Evolutionary conservation across 805 yeast genomes (phyloP).

Genomic region (Sugiyamaella chiloensis): DNA sequence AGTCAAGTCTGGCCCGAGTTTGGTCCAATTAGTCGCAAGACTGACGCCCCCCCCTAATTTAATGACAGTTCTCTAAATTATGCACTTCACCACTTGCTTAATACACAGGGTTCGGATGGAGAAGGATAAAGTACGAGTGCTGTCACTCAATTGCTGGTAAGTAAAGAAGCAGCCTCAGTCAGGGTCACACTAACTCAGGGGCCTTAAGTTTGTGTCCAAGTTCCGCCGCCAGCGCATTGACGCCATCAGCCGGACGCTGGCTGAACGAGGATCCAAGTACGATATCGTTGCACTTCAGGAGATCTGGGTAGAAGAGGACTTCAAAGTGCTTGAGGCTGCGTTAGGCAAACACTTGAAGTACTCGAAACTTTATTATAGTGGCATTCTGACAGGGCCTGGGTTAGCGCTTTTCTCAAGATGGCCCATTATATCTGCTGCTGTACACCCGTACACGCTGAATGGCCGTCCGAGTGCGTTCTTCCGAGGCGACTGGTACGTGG

Average conservation of each 20-base stretch:
- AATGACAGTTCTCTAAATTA: too few species aligned
- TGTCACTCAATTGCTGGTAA: conserved; percentile 36
- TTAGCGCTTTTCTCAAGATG: conserved; percentile 77
- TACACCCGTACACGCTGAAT: conserved; percentile 84
- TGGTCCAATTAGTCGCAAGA: too few species aligned
- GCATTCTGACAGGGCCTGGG: conserved; percentile 92
- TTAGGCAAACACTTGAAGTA: conserved; percentile 55
- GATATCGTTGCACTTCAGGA: conserved; percentile 94
- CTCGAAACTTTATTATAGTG: conserved; percentile 70
- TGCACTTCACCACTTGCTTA: too few species aligned
- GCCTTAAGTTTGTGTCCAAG: conserved; percentile 80
- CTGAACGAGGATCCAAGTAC: conserved; percentile 46
- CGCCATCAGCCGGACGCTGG: conserved; percentile 70
- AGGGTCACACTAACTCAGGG: conserved; percentile 48
- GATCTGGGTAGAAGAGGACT: conserved; percentile 85
- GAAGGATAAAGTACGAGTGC: conserved; percentile 19
- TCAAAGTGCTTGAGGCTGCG: conserved; percentile 54
- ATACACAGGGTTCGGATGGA: conserved; percentile 6
- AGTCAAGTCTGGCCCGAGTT: too few species aligned
- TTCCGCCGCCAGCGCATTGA: conserved; percentile 57
- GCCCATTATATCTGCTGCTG: conserved; percentile 75
- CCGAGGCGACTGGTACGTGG: conserved; percentile 97
- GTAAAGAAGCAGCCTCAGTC: conserved; percentile 6
- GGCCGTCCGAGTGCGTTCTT: conserved; percentile 92
- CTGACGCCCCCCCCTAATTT: too few species aligned